Base-by-base conservation (phyloP, 1,284 basidiomycete species). In the Phlebopus sp. region DNA sequence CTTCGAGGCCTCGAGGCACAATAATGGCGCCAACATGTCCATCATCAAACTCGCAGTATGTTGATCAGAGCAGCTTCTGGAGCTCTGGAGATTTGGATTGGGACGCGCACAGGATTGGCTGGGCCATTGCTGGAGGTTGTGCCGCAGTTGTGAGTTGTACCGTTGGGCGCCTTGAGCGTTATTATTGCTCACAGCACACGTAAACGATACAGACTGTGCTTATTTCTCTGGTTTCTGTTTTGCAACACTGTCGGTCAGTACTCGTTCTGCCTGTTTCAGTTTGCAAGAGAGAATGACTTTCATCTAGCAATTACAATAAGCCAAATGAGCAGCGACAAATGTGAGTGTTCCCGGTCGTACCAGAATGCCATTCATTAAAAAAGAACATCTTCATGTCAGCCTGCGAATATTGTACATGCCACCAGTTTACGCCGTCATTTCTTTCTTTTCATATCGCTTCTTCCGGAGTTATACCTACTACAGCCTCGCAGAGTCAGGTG, bases 391-490 rank as follows among this genome's bases (percentile, higher is more conserved):
- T 37, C n/a, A 44, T 34, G 36, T 31, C 44, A 58, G 62, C 27
- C 67, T 90, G 27, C 81, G 88, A 51, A 81, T 90, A 48, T 63
- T 90, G 54, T 90, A 89, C 59, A 87, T 90, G 87, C 87, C 87
- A 3, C 78, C 81, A 2, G 74, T 90, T 41, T 92, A 90, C 66
- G 84, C 86, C n/a, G 71, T 94, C 59, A 82, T 94, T 49, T 91
- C 90, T 1, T 94, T 93, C 76, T 81, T 92, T 59, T 90, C 89
- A 18, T 95, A 91, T 59, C 79, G 92, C 4, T 94, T 73, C 70
- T 93, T 91, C 73, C 78, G 86, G 42, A 72, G 75, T 53, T 92
- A 89, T 63, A 89, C 85, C 32, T 91, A 94, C 65, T 94, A 90
- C 63, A 81, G 81, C 25, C 78, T 93, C 34, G 75, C 83, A 41